Base-by-base conservation (phyloP, 192 early-diverging fungal genomes). In the Phlyctochytrium planicorne region DNA sequence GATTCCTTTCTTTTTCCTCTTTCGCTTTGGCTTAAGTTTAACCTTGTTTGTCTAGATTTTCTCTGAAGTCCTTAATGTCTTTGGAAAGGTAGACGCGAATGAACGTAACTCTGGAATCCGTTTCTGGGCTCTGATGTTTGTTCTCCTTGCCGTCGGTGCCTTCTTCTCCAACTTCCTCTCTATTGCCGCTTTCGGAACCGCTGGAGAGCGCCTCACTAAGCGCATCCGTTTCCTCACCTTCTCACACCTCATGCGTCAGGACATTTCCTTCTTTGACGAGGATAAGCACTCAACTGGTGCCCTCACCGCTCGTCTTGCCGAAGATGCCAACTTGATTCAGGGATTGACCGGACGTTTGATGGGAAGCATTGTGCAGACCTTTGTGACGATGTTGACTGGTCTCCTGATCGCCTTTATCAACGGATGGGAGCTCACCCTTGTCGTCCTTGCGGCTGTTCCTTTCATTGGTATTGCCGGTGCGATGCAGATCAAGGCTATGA, bases 341-440 rank as follows among this genome's bases (percentile, higher is more conserved):
- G 80, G 80, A 30, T 72, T 88, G 29, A 78, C 91, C 64, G 85
- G 85, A 2, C 74, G 75, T 30, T 78, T 75, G n/a, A 73, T 90
- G 33, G 76, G 81, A 23, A 76, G 73, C 23, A 74, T 84, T 27
- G 57, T 88, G 30, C 72, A 82, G 2, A 63, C 75, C 1, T 16
- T 70, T 23, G 69, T 78, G 0, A 80, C 68, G n/a, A 71, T 84
- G 23, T 29, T 70, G 1, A 67, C n/a, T n/a, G n/a, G n/a, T n/a
- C 32, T 91, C 1, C 31, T 70, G 1, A 79, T 96, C 67, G 88
- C 94, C 3, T 94, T 98, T 69, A 37, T 63, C 1, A 69, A 83
- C 34, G 84, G 86, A 53, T 96, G 94, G 94, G 81, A 89, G 36
- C 75, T 98, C 63, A 91, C 94, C 3, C 68, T 95, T 52, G 70